Evolutionary conservation across 805 yeast species (phyloP).

Genomic region (Nakazawaea wyomingensis): DNA sequence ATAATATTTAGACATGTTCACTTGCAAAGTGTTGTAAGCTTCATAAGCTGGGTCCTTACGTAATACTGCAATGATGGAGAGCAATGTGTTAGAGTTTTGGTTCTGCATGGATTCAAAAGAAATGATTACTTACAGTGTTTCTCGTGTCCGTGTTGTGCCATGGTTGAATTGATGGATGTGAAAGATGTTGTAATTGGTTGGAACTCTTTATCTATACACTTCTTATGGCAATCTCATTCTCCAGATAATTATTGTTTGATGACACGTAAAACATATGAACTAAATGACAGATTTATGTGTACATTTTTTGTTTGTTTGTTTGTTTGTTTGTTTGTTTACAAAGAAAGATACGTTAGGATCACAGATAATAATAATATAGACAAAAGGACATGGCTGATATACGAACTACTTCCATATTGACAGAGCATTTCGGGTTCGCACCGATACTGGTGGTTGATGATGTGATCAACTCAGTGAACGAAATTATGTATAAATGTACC

Average conservation of each 20-base stretch:
- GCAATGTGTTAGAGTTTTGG: background rate
- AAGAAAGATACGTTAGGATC: background rate
- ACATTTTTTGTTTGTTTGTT: no score
- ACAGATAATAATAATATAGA: background rate
- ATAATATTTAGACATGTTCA: conserved; percentile 3
- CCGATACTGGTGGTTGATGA: conserved; percentile 83
- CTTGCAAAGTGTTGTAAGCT: background rate
- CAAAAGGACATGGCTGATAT: conserved; percentile 22
- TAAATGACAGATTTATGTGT: background rate
- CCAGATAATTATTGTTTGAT: no score
- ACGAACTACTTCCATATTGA: conserved; percentile 47
- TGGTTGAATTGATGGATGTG: background rate
- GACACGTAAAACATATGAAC: background rate
- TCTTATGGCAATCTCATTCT: no score
- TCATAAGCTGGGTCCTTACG: conserved; percentile 10
- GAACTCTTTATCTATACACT: no score
- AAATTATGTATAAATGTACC: conserved; percentile 75
- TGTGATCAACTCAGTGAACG: conserved; percentile 82
- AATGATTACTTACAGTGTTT: conserved; percentile 8
- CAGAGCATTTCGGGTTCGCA: conserved; percentile 83
- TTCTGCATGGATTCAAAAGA: background rate
- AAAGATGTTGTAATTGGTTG: background rate
- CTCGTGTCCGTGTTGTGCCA: conserved; percentile 10
- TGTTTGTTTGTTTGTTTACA: conserved; percentile 1
- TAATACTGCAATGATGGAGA: conserved; percentile 1